Base-by-base conservation (phyloP, 1,139 yeast genomes). In the Nadsonia starkeyi-henricii region DNA sequence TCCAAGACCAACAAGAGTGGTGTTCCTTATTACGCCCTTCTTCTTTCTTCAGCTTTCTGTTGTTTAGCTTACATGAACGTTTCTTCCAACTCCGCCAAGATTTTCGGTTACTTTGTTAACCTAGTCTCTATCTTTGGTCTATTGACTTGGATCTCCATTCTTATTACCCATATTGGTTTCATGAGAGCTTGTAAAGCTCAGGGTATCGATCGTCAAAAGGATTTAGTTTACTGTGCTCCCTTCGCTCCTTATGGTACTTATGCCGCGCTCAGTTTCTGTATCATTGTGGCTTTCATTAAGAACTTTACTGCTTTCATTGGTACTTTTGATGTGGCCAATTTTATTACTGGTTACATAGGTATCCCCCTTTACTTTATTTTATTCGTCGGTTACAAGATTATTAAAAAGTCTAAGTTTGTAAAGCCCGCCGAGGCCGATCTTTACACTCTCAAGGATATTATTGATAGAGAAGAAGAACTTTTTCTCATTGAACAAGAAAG, bases 331-430 rank as follows among this genome's bases (percentile, higher is more conserved):
- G 79, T 74, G 67, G 78, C 73, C 66, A 67, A 70, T 36, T 82
- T 83, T 59, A 79, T 83, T 58, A 81, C 91, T 42, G 88, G 89
- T 46, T 83, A 83, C 68, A 80, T 83, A 60, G 85, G 85, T 47
- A 71, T 83, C 50, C 91, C 91, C 33, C 77, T 81, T 26, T 83
- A 74, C 57, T 47, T 79, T 42, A 62, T 76, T 46, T 68, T 75
- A 56, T 73, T 68, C 55, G 58, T 74, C 52, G 85, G 82, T 8
- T 81, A 79, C 70, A 82, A 81, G 65, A 12, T 79, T 44, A 57
- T 67, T 54, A 64, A 66, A 64, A 79, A 73, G 63, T 73, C 85
- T 41, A 73, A 70, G 58, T 58, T 71, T 49, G 70, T 78, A 52
- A 65, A 60, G 46, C 73, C 85, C 20, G 66, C 65, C 43, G 85